These are phyloP conservation scores for Arthrinium puccinioides DNA, from an alignment of 2,329 filamentous ascomycete species.

Conservation along the genomic window DNA sequence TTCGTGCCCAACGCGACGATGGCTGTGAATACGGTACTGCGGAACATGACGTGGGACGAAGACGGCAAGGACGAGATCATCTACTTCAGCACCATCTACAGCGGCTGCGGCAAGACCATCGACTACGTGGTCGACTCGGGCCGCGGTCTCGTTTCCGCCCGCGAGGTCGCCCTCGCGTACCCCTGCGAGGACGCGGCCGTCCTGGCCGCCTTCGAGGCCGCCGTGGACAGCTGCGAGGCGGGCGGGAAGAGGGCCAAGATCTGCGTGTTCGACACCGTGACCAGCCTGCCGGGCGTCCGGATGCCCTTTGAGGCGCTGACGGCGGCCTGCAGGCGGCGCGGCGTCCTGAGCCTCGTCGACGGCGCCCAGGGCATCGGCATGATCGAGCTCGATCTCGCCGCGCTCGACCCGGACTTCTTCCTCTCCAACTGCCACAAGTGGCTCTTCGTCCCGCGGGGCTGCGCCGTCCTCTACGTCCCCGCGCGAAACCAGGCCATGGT, in stretches of 20 bases:
- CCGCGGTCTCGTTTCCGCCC: constrained; percentile 31
- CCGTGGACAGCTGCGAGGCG: constrained; percentile 43
- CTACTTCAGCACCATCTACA: constrained; percentile 74
- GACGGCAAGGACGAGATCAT: constrained; percentile 73
- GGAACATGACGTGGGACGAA: constrained; percentile 59
- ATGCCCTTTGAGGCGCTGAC: constrained; percentile 71
- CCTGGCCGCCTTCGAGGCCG: constrained; percentile 49
- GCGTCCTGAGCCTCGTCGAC: constrained; percentile 70
- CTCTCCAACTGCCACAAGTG: constrained; percentile 87
- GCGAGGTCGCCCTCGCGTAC: constrained; percentile 55
- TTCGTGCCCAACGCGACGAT: constrained; percentile 78
- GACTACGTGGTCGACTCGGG: constrained; percentile 64
- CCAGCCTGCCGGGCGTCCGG: constrained; percentile 68
- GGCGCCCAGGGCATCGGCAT: constrained; percentile 82
- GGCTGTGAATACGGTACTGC: constrained; percentile 71
- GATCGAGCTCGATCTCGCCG: constrained; percentile 59
- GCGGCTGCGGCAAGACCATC: constrained; percentile 67
- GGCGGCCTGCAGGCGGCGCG: constrained; percentile 55
- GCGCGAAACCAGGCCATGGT: constrained; percentile 68
- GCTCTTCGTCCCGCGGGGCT: constrained; percentile 74
- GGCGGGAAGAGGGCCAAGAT: constrained; percentile 58
- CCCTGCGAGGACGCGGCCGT: constrained; percentile 66
- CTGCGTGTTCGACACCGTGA: constrained; percentile 74
- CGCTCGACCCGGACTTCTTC: constrained; percentile 76
- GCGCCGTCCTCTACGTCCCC: constrained; percentile 75